Evolutionary conservation across 768 basidiomycete genomes (phyloP), one percentile per base, ranked within the genome.

Genomic region (Lentinula raphanica): DNA sequence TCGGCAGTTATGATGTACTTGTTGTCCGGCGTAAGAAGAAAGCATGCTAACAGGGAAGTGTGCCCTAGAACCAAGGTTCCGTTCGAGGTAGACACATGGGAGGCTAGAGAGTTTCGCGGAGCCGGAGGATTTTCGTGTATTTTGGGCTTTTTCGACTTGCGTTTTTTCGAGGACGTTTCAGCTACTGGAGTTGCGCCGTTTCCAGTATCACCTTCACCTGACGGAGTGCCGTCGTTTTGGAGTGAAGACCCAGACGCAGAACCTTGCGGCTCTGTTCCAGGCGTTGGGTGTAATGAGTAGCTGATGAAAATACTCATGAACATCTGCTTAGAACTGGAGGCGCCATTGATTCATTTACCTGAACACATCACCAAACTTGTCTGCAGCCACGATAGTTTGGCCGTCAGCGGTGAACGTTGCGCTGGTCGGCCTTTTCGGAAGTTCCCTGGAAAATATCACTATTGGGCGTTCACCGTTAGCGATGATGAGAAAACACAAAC

Each of bases 311-410:
- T n/a, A 12, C 51, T 31, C 49, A 12, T 53, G 49, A 50, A 59
- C 19, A 53, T 3, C 23, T 35, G 23, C 6, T 2, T 6, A n/a
- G n/a, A n/a, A n/a, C n/a, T n/a, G n/a, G 39, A 15, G 36, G 21
- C n/a, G 5, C 9, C 36, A 21, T 19, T 29, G 38, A 12, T 15
- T 51, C 27, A 23, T 35, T 38, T 61, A 89, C 92, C 84, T 84
- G 73, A 94, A 96, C 39, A 96, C 81, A 67, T 98, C 96, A 0
- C 96, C 96, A 61, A 97, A 95, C 71, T 97, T 98, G 72, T 99
- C 96, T 2, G 92, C 84, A 12, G 92, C 84, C 2, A 98, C 69
- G 59, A 99, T 85, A 0, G 80, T 84, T 60, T 82, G 72, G 0
- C 79, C 80, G 44, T 86, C 78, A 4, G 67, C 72, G 0, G 87